Conservation (phyloP, 768 basidiomycete species). For the Kockovaella imperatae region DNA sequence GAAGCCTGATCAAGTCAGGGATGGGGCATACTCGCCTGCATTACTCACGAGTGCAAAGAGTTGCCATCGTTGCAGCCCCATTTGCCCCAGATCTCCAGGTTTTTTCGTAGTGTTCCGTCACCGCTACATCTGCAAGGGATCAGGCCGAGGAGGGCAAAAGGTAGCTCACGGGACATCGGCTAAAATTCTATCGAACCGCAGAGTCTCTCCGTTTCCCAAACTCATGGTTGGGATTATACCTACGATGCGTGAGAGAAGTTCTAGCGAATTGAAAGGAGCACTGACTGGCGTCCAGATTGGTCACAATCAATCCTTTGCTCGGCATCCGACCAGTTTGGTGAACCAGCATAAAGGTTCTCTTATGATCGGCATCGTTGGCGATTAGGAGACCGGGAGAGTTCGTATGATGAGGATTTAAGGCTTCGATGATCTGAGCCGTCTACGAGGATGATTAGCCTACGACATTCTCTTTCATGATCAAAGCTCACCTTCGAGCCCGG, state of each 20-base stretch:
- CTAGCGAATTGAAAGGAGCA: constrained; percentile 51
- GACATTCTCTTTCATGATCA: too few species aligned
- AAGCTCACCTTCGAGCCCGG: constrained; percentile 86
- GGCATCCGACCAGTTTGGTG: constrained; percentile 94
- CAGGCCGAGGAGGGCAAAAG: background rate
- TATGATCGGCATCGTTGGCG: constrained; percentile 91
- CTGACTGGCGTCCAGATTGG: constrained; percentile 87
- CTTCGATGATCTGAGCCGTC: constrained; percentile 94
- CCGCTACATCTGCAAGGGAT: constrained; percentile 58
- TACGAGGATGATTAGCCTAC: constrained; percentile 30
- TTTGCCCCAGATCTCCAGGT: constrained; percentile 84
- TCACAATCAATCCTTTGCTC: constrained; percentile 84
- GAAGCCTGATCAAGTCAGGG: constrained; percentile 54
- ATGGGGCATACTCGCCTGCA: background rate
- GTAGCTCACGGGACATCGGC: constrained; percentile 76
- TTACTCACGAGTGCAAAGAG: constrained; percentile 70
- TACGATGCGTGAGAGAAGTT: constrained; percentile 20
- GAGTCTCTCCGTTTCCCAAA: constrained; percentile 42
- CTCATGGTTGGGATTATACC: constrained; percentile 42
- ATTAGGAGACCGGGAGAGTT: constrained; percentile 75
- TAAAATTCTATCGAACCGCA: constrained; percentile 85
- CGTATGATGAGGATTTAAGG: constrained; percentile 69
- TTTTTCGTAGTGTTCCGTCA: constrained; percentile 92
- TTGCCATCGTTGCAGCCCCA: constrained; percentile 88
- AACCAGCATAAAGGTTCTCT: constrained; percentile 89